Conservation (phyloP, 495 filamentous ascomycete species). For the Letharia columbiana region DNA sequence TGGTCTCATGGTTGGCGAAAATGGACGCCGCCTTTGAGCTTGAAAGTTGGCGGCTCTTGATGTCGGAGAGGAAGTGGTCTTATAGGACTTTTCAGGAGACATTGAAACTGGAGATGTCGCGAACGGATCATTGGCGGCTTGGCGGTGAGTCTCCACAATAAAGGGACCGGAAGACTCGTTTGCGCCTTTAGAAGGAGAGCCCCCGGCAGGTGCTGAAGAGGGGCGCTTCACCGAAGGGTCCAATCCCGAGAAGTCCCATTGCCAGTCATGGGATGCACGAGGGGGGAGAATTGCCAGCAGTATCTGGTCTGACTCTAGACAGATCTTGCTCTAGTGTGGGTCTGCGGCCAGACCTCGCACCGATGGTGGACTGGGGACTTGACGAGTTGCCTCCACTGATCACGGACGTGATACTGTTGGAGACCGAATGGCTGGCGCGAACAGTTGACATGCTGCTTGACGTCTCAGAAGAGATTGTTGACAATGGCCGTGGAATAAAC, state of each 20-base stretch:
- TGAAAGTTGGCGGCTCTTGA: not conserved
- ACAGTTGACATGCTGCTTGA: conserved; percentile 55
- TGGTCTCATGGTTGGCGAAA: conserved; percentile 15
- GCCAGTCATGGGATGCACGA: not conserved
- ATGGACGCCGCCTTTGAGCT: conserved; percentile 4
- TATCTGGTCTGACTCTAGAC: conserved; percentile 6
- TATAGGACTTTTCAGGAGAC: not conserved
- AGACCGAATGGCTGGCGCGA: conserved; percentile 53
- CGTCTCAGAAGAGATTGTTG: conserved; percentile 65
- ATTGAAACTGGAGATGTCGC: not conserved
- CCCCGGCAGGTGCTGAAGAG: conserved; percentile 10
- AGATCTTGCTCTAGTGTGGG: not conserved
- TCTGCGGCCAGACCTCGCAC: conserved; percentile 3
- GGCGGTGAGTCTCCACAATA: not conserved
- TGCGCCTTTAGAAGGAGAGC: not conserved
- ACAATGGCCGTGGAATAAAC: conserved; percentile 60
- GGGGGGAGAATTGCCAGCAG: conserved; percentile 4
- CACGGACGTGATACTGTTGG: conserved; percentile 55
- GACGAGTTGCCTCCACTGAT: conserved; percentile 29
- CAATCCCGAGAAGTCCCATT: conserved; percentile 5
- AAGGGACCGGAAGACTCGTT: not conserved
- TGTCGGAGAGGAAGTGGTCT: not conserved
- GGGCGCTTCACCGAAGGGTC: conserved; percentile 5
- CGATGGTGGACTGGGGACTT: conserved; percentile 22
- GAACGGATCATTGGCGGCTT: not conserved